Evolutionary conservation across 371 early-diverging fungal genomes (phyloP), one percentile per base, ranked within the genome.

Genomic region (Amoeboaphelidium occidentale): DNA sequence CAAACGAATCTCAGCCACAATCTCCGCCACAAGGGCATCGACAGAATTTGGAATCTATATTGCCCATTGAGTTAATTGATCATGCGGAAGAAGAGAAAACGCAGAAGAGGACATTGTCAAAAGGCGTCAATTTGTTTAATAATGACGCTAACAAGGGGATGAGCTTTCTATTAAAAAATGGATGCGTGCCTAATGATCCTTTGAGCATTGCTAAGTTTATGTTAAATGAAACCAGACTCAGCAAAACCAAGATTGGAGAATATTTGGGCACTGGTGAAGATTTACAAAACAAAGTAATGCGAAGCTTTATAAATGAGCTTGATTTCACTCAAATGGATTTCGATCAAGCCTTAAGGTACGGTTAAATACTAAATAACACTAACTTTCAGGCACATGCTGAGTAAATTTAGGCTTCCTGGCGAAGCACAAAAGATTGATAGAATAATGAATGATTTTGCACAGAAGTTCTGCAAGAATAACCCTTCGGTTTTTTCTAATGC

Each of bases 351-450:
- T 27, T 54, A 3, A 42, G 52, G 0, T 2, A 24, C 10, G 10
- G 10, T 10, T 24, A 6, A 10, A 10, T 48, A 42, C 14, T 14
- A 25, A 46, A 17, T 14, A 20, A 20, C 43, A 48, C 14, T 47
- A 10, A 43, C 10, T 21, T 48, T 6, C n/a, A 54, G 55, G 20
- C 2, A 20, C 1, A 25, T 54, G 0, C 21, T 56, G 4, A 14
- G 17, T 2, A 25, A 23, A 1, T 56, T 56, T 26, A 44, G 52
- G 12, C 48, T 56, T 0, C 57, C 54, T 6, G 57, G 57, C 24
- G 57, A 56, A 28, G 57, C 57, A 12, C 54, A 56, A 23, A 54
- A 56, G 42, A 56, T 56, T 28, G 57, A 56, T n/a, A 44, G 57
- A 3, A 46, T 56, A 10, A 23, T 56, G 41, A 45, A 50, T n/a